These are phyloP conservation scores for Polytolypa hystricis DNA, from an alignment of 2,329 filamentous ascomycete genomes.

Conservation along the genomic window DNA sequence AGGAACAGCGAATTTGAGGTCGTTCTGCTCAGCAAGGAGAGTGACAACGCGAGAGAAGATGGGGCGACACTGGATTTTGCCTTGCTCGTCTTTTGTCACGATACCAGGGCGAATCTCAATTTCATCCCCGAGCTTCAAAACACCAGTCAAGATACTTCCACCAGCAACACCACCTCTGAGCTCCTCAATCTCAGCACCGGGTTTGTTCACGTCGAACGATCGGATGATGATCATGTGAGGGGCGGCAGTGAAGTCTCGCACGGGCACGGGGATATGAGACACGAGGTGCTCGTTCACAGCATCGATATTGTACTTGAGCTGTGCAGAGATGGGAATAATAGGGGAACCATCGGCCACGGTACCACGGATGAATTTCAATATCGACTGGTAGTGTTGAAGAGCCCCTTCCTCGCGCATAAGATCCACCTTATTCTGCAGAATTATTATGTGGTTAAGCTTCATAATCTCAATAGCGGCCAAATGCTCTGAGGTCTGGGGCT, in stretches of 20 bases:
- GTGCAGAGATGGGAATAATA: conserved; percentile 92
- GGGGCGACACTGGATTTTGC: conserved; percentile 89
- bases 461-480: conserved; percentile 99
- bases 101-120: conserved; percentile 99
- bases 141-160: conserved; percentile 91
- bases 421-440: conserved; percentile 99
- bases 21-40: conserved; percentile 94
- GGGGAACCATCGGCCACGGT: conserved; percentile 92
- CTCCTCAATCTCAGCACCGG: conserved; percentile 95
- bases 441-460: conserved; percentile 99
- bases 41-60: conserved; percentile 94
- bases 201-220: conserved; percentile 99
- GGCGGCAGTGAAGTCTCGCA: conserved; percentile 79
- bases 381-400: conserved; percentile 88
- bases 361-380: conserved; percentile 95
- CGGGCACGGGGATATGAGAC: conserved; percentile 84
- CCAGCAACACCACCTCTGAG: conserved; percentile 97
- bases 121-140: conserved; percentile 93
- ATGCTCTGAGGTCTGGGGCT: conserved; percentile 97
- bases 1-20: conserved; percentile 94
- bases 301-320: conserved; percentile 99
- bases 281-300: conserved; percentile 94
- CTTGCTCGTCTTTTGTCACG: conserved; percentile 86
- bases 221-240: conserved; percentile 99
- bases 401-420: conserved; percentile 94